These are phyloP conservation scores for Trichoderma semiorbis DNA, from an alignment of 2,329 filamentous ascomycete species.

Conservation along the genomic window DNA sequence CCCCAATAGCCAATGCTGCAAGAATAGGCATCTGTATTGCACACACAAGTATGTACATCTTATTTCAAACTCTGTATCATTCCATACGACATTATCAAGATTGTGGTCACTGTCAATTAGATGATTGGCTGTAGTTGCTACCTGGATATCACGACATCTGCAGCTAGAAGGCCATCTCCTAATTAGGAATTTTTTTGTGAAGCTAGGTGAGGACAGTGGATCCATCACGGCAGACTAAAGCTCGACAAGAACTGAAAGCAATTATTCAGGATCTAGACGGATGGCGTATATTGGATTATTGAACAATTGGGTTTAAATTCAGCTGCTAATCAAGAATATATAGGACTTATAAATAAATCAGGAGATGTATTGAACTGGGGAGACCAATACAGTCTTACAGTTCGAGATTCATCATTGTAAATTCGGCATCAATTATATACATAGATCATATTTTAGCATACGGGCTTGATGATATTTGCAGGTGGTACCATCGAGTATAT, in stretches of 20 bases:
- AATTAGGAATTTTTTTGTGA: conserved; percentile 8
- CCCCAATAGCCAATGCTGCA: not conserved
- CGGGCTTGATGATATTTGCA: not conserved
- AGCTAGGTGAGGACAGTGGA: not conserved
- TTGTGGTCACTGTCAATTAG: not conserved
- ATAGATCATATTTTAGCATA: not conserved
- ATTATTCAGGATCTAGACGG: not conserved
- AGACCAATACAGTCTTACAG: not conserved
- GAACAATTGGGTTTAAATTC: rapidly evolving
- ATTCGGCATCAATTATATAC: not conserved
- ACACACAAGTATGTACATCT: too few species aligned
- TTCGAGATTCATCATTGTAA: not conserved
- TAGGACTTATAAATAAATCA: not conserved
- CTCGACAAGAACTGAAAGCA: not conserved
- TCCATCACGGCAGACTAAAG: not conserved
- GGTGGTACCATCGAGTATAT: not conserved
- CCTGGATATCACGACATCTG: conserved; percentile 1
- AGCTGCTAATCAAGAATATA: not conserved
- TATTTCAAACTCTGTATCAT: not conserved
- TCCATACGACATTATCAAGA: not conserved
- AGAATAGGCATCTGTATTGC: not conserved
- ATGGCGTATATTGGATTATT: not conserved
- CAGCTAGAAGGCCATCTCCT: not conserved
- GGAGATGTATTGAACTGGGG: not conserved
- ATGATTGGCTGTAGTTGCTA: not conserved